Evolutionary conservation across 257 asterid genomes (phyloP), one percentile per base, ranked within the genome.

Genomic region (Solanum gandarillasii): DNA sequence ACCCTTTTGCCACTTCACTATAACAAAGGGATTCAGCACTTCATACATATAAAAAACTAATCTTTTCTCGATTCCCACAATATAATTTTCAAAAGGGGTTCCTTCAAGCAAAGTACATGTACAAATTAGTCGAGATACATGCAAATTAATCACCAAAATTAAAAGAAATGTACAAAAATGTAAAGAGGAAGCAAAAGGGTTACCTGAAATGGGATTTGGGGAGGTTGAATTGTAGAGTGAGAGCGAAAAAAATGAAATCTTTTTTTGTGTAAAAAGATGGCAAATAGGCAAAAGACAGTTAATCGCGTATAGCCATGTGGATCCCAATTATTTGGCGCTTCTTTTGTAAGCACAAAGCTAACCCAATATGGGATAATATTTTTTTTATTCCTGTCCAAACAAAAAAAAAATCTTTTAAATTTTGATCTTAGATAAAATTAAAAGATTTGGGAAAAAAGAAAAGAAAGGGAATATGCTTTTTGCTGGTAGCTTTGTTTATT

Each of bases 241-340:
- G 35, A 34, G 6, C 35, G 6, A 21, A n/a, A 73, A 25, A 35
- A 12, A 3, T 3, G 20, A 12, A 84, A 67, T n/a, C 11, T 39
- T 38, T 72, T 72, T 72, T 3, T 2, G 83, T 11, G 23, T 68
- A 39, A 68, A 84, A 38, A 62, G 58, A 36, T 35, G 4, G 2
- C 29, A 36, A 34, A 48, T 34, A 48, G 23, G 71, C 12, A 55
- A 83, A 83, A 25, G 39, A 68, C 39, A 85, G 82, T 27, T 38
- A 82, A 16, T 27, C 10, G 29, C 85, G 70, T 29, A 48, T 29
- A 18, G 87, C 76, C 76, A 75, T 65, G 73, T 41, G 87, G 93
- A 89, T 89, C 91, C 93, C 84, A 88, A 25, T 89, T 88, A 74
- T 68, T 89, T 89, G 93, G 89, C 91, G 93, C 91, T 89, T 87